These are phyloP conservation scores for Starmerella kuoi DNA, from an alignment of 805 yeast genomes.

Conservation along the genomic window DNA sequence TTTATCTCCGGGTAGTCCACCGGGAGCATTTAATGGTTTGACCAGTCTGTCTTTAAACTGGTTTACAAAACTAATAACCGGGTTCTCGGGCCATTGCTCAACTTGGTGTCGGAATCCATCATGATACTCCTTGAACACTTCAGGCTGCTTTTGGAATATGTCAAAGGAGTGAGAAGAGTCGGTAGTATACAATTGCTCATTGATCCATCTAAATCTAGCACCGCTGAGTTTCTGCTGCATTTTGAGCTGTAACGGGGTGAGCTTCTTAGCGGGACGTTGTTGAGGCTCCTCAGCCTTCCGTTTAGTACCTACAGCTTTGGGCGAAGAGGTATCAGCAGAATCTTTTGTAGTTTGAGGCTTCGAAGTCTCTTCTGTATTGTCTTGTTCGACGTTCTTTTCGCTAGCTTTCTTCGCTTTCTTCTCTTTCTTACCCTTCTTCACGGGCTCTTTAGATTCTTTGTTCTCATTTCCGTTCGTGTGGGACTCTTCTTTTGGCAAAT, in stretches of 20 bases:
- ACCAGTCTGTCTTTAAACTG: constrained; percentile 42
- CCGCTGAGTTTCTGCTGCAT: constrained; percentile 94
- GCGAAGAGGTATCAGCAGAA: neutral
- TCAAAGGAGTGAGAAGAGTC: constrained; percentile 64
- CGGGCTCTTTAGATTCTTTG: neutral
- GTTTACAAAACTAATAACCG: constrained; percentile 78
- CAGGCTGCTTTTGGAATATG: constrained; percentile 69
- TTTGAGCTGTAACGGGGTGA: constrained; percentile 84
- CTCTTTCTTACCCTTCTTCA: neutral
- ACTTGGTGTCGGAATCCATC: constrained; percentile 92
- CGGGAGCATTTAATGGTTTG: constrained; percentile 82
- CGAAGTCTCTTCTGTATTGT: neutral
- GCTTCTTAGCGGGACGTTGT: constrained; percentile 26
- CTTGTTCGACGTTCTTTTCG: neutral
- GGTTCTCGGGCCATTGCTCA: constrained; percentile 96
- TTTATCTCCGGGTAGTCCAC: constrained; percentile 66
- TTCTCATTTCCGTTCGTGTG: neutral
- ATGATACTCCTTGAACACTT: constrained; percentile 85
- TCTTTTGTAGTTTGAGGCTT: neutral
- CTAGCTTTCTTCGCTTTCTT: neutral
- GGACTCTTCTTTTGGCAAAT: neutral
- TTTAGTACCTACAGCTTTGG: neutral
- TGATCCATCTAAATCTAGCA: constrained; percentile 94
- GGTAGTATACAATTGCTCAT: constrained; percentile 88
- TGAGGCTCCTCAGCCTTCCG: constrained; percentile 1